Evolutionary conservation across 495 filamentous ascomycete genomes (phyloP).

Genomic region (Margaritispora aquatica): DNA sequence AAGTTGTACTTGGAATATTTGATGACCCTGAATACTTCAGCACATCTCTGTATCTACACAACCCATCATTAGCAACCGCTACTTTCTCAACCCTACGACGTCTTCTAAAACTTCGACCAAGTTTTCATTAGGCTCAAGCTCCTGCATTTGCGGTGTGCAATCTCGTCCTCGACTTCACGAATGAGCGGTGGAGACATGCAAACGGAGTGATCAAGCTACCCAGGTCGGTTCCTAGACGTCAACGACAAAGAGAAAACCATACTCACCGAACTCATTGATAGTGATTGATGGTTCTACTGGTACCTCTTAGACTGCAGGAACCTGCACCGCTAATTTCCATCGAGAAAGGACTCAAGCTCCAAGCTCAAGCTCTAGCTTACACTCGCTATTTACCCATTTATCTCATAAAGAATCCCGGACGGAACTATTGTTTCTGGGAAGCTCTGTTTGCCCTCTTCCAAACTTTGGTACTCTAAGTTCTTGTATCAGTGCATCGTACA

Average conservation of each 20-base stretch:
- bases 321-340: conserved; percentile 19
- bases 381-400: conserved; percentile 9
- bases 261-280: conserved; percentile 16
- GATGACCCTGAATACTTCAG: neutral
- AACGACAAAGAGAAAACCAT: conserved; percentile 20
- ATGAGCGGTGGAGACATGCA: conserved; percentile 21
- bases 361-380: conserved; percentile 1
- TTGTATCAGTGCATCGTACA: conserved; percentile 8
- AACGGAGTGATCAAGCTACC: conserved; percentile 20
- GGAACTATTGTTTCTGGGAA: conserved; percentile 6
- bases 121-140: conserved; percentile 4
- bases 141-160: conserved; percentile 10
- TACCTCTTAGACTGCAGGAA: conserved; percentile 19
- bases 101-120: conserved; percentile 9
- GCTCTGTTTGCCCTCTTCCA: conserved; percentile 21
- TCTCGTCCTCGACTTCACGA: conserved; percentile 22
- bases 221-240: conserved; percentile 24
- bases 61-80: conserved; percentile 5
- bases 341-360: conserved; percentile 14
- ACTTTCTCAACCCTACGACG: neutral
- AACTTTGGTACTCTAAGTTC: conserved; percentile 13
- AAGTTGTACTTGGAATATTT: conserved; percentile 5
- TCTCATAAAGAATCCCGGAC: conserved; percentile 19
- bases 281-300: conserved; percentile 10
- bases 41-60: neutral